Base-by-base conservation (phyloP, 306 rosid genomes). In the Castanea crenata region DNA sequence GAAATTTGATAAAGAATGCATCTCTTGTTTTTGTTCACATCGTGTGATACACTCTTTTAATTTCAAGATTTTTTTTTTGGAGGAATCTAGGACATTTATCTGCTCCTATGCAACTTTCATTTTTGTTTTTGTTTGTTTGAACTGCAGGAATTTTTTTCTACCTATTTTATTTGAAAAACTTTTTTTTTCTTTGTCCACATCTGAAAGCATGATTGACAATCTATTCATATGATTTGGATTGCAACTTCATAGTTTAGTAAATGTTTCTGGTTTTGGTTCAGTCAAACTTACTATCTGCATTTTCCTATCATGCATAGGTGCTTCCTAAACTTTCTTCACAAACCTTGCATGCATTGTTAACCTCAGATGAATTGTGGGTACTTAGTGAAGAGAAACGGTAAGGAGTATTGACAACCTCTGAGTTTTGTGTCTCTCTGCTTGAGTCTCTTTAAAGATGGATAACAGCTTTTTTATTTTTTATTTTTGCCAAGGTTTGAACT, bases 241-340 rank as follows among this genome's bases (percentile, higher is more conserved):
- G 27, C 72, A 35, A 35, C 52, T 68, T 35, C 72, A 68, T 35
- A 19, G 51, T 35, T 34, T 49, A 68, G 52, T 35, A 68, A 34
- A 8, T 15, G 72, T 68, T 35, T 68, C 52, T 68, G 16, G 8
- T n/a, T 35, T 34, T 68, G 35, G 72, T 35, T 19, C 10, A n/a
- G 52, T 68, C n/a, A 1, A 31, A 68, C 52, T 67, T n/a, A 35
- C 52, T 1, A 19, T 67, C 72, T 68, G 72, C 52, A 35, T 19
- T 68, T 32, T 18, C 51, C 56, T 75, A 10, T 68, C 71, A 25
- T 74, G 71, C 21, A 63, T 85, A 95, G 99, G 98, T 93, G 86
- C 94, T 93, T 83, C 92, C 98, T 51, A 95, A 91, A 84, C 97
- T 95, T 89, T 95, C 98, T 9, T 83, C 96, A 74, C 98, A 90